Conservation (phyloP, 106 monocot species). For the Dendrobium nobile region DNA sequence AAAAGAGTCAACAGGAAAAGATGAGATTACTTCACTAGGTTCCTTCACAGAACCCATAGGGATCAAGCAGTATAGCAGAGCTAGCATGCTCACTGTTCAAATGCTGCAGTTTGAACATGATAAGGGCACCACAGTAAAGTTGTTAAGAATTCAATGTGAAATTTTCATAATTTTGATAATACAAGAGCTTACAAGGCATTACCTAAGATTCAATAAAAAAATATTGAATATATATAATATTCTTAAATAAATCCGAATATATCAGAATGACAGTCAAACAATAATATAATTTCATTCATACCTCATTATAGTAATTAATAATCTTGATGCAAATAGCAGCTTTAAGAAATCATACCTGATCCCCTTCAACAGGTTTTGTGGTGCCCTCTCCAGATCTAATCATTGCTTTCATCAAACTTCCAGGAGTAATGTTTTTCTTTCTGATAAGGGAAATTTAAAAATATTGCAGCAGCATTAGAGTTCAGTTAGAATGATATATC, state of each 20-base stretch:
- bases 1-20: slow-evolving; percentile 5
- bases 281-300: not conserved
- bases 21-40: not conserved
- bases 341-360: slow-evolving; percentile 46
- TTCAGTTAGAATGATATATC: not conserved
- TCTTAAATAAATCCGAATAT: not conserved
- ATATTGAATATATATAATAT: not conserved
- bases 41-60: not conserved
- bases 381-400: slow-evolving; percentile 49
- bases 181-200: not conserved
- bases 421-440: slow-evolving; percentile 63
- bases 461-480: not conserved
- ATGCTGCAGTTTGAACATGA: not conserved
- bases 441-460: slow-evolving; percentile 22
- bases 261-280: not conserved
- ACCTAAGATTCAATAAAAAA: not conserved
- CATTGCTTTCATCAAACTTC: slow-evolving; percentile 82
- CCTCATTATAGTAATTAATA: not conserved
- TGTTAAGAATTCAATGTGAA: not conserved
- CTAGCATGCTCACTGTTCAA: not conserved
- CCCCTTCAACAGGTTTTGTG: slow-evolving; percentile 54
- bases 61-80: not conserved
- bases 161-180: not conserved
- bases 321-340: not conserved
- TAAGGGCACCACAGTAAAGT: not conserved